These are phyloP conservation scores for Leishmania turanica DNA, from an alignment of 208 protist genomes.

Conservation along the genomic window DNA sequence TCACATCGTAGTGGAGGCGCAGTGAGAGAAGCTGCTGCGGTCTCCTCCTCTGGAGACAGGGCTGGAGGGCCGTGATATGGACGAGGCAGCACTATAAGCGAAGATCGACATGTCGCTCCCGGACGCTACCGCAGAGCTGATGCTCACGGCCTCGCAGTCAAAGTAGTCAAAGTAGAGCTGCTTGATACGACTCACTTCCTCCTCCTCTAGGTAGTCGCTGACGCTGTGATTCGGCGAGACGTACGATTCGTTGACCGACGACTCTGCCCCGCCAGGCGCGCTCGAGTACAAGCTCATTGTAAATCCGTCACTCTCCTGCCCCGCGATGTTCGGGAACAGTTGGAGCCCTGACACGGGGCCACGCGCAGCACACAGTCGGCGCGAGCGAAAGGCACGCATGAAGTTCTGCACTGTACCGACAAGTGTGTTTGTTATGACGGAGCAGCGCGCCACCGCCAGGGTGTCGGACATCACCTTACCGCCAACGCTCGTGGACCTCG, in stretches of 20 bases:
- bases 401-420: constrained; percentile 75
- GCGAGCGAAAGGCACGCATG: constrained; percentile 52
- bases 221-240: constrained; percentile 17
- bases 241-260: constrained; percentile 12
- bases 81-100: background rate
- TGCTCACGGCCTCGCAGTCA: constrained; percentile 76
- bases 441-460: constrained; percentile 68
- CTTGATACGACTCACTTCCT: constrained; percentile 69
- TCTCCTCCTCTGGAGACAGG: constrained; percentile 14
- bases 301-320: constrained; percentile 13
- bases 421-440: constrained; percentile 73
- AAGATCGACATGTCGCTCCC: constrained; percentile 21
- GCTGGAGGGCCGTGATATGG: constrained; percentile 14
- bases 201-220: constrained; percentile 64
- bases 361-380: constrained; percentile 23
- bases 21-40: constrained; percentile 17
- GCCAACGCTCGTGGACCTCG: background rate
- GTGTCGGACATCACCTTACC: constrained; percentile 32
- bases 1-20: constrained; percentile 34
- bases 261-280: background rate
- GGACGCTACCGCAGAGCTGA: constrained; percentile 19
- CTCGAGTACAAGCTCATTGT: constrained; percentile 19
- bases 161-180: constrained; percentile 93
- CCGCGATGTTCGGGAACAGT: background rate
- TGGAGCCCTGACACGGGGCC: background rate